These are phyloP conservation scores for Mucor ambiguus DNA, from an alignment of 371 early-diverging fungal species.

Conservation along the genomic window DNA sequence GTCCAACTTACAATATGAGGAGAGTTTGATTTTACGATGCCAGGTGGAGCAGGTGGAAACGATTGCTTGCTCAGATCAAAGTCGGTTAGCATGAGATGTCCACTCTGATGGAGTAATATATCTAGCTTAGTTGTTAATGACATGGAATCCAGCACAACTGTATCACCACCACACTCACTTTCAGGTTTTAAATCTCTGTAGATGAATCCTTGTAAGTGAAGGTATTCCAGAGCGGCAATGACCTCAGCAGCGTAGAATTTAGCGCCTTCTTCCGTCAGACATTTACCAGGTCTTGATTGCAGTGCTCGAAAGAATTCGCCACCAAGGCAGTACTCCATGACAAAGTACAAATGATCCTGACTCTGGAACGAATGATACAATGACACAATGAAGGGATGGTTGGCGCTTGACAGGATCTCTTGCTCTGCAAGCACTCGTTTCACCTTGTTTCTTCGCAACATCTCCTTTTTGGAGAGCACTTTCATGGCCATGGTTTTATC, in stretches of 20 bases:
- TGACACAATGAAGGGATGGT: constrained; percentile 97
- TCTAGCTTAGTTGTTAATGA: constrained; percentile 47
- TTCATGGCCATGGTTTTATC: constrained; percentile 91
- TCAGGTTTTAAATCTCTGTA: constrained; percentile 99
- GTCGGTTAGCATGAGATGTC: constrained; percentile 97
- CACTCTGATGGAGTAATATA: constrained; percentile 88
- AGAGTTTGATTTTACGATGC: constrained; percentile 70
- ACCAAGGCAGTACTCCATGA: constrained; percentile 98
- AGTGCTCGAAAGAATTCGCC: constrained; percentile 96
- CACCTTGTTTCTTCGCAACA: constrained; percentile 94
- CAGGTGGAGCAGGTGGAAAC: constrained; percentile 71
- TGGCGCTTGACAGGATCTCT: constrained; percentile 89
- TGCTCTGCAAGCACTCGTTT: constrained; percentile 95
- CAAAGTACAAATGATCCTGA: constrained; percentile 91
- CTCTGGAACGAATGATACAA: constrained; percentile 97
- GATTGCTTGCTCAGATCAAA: constrained; percentile 95
- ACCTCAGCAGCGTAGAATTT: constrained; percentile 98
- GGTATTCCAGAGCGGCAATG: constrained; percentile 86
- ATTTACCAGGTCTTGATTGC: constrained; percentile 83
- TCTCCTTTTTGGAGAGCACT: constrained; percentile 88
- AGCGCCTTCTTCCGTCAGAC: constrained; percentile 85
- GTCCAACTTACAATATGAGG: constrained; percentile 47
- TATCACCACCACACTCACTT: constrained; percentile 61
- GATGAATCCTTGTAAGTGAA: constrained; percentile 94
- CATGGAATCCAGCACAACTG: background rate